phyloP scores from a whole-genome alignment of 2,329 filamentous ascomycete species.

The Pseudogymnoascus sp. region DNA sequence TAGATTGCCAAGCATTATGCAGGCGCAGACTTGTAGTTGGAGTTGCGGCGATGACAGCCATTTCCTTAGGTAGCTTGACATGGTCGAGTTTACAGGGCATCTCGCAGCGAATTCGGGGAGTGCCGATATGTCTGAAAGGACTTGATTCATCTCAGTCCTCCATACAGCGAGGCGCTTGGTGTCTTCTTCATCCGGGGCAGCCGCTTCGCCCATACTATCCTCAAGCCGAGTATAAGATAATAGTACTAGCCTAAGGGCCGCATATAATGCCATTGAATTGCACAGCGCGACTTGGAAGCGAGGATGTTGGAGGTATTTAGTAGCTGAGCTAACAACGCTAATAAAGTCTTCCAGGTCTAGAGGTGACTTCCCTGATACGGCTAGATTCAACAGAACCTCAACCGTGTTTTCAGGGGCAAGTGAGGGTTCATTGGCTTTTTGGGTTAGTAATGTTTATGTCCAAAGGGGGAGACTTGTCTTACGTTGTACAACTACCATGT shows the following conservation, averaged over 20 bases:
- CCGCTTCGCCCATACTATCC: slow-evolving; percentile 20
- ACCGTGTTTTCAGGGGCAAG: slow-evolving; percentile 40
- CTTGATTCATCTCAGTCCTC: slow-evolving; percentile 43
- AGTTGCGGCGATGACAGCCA: slow-evolving; percentile 40
- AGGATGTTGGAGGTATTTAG: slow-evolving; percentile 50
- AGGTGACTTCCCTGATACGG: slow-evolving; percentile 34
- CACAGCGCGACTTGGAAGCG: slow-evolving; percentile 46
- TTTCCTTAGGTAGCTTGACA: slow-evolving; percentile 37
- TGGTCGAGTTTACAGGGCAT: slow-evolving; percentile 38
- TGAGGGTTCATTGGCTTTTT: slow-evolving; percentile 25
- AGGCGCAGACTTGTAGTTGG: slow-evolving; percentile 50
- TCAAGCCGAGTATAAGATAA: slow-evolving; percentile 41
- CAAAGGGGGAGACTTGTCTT: slow-evolving; percentile 15
- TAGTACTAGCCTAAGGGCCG: slow-evolving; percentile 44
- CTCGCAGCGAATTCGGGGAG: slow-evolving; percentile 39
- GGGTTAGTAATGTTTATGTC: neutral
- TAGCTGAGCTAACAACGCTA: slow-evolving; percentile 44
- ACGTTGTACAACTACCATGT: slow-evolving; percentile 47
- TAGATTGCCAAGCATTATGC: slow-evolving; percentile 55
- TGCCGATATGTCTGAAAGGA: slow-evolving; percentile 46
- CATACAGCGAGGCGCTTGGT: slow-evolving; percentile 45
- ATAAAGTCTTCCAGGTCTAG: slow-evolving; percentile 50
- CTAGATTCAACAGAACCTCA: slow-evolving; percentile 44
- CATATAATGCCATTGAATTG: slow-evolving; percentile 25
- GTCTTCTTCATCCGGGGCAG: slow-evolving; percentile 32